These are phyloP conservation scores for Didymella arachidicola DNA, from an alignment of 2,329 filamentous ascomycete species.

Conservation along the genomic window DNA sequence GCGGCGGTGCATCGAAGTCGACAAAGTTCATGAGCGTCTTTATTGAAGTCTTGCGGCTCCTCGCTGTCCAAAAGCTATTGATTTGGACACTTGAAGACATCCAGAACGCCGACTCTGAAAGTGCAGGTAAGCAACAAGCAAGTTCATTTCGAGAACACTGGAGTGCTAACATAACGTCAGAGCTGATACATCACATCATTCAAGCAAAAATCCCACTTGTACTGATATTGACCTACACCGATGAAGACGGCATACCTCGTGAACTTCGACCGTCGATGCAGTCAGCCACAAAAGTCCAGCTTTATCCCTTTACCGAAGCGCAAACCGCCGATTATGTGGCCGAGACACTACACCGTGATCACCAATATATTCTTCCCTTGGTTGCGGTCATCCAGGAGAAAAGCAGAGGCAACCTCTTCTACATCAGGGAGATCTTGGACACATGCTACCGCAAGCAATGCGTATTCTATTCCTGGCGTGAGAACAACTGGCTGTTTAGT, in stretches of 20 bases:
- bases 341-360: constrained; percentile 75
- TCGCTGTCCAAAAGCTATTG: constrained; percentile 84
- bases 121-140: constrained; percentile 54
- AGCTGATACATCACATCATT: constrained; percentile 83
- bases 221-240: constrained; percentile 64
- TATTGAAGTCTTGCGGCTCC: constrained; percentile 81
- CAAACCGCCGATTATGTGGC: constrained; percentile 86
- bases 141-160: too few relatives aligned
- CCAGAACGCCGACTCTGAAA: constrained; percentile 89
- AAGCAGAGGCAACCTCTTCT: constrained; percentile 87
- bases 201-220: constrained; percentile 80
- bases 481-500: constrained; percentile 80
- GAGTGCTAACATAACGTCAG: constrained; percentile 43
- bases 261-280: constrained; percentile 50
- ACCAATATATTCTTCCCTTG: constrained; percentile 76
- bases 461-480: constrained; percentile 89
- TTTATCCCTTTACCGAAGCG: constrained; percentile 76
- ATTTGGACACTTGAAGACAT: constrained; percentile 89
- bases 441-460: constrained; percentile 86
- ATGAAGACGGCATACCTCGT: constrained; percentile 51
- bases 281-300: constrained; percentile 68
- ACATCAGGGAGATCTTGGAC: constrained; percentile 88
- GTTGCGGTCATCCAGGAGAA: constrained; percentile 88
- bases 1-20: constrained; percentile 57
- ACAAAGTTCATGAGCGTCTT: constrained; percentile 87